Conservation (phyloP, 176 grass and related monocot species). For the Aegilops umbellulata region DNA sequence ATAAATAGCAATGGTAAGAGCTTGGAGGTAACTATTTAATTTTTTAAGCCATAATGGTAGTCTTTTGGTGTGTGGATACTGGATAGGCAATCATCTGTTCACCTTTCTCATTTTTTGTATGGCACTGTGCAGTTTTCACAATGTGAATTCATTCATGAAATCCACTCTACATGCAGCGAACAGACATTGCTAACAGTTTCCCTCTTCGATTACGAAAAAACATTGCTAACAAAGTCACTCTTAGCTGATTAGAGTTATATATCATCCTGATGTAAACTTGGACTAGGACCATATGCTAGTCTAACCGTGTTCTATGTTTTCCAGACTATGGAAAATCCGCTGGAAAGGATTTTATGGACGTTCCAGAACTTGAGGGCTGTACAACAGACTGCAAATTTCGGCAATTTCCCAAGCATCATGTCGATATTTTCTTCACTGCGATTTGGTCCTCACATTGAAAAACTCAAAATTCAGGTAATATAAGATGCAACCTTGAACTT, state of each 20-base stretch:
- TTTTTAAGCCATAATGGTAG: background rate
- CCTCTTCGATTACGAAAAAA: too few relatives aligned
- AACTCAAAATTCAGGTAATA: conserved; percentile 6
- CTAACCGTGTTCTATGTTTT: background rate
- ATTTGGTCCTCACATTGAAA: background rate
- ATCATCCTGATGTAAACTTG: background rate
- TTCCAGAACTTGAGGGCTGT: background rate
- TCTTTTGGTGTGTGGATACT: too few relatives aligned
- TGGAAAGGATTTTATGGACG: background rate
- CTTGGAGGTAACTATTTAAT: background rate
- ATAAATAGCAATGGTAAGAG: background rate
- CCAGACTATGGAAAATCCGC: background rate
- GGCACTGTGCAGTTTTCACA: too few relatives aligned
- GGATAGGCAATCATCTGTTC: too few relatives aligned
- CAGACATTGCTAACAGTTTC: too few relatives aligned
- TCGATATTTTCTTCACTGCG: conserved; percentile 1
- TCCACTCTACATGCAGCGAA: background rate
- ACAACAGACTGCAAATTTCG: background rate
- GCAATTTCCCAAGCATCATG: conserved; percentile 5
- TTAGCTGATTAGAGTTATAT: background rate
- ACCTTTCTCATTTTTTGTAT: too few relatives aligned
- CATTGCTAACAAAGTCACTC: background rate
- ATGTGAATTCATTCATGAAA: background rate
- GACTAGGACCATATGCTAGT: background rate
- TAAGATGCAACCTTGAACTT: background rate